Evolutionary conservation across 306 rosid species (phyloP), one percentile per base, ranked within the genome.

Genomic region (Corylus avellana): DNA sequence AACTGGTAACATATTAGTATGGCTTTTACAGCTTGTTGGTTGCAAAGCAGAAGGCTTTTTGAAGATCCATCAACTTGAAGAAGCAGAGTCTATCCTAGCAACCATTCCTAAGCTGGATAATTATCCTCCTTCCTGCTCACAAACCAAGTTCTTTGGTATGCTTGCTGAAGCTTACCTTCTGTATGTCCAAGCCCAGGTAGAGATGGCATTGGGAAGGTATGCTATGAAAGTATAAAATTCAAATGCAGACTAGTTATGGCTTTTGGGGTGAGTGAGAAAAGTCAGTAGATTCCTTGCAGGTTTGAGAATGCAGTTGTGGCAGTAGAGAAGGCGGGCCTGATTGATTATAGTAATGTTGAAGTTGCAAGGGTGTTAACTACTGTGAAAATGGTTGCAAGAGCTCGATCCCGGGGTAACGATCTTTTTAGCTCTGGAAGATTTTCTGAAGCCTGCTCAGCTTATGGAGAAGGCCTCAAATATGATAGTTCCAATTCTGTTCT

Each of bases 181-280:
- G 80, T 89, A 80, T 78, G 93, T 92, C 14, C 79, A 81, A 5
- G 92, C 98, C 18, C 92, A 90, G 86, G 88, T 92, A 67, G 96
- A 94, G 72, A 92, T 92, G 98, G 97, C 98, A 42, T n/a, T 89
- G 22, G 98, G 98, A 87, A 94, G 96, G 98, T 94, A 89, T 76
- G 78, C 54, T 57, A 51, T 13, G 59, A 7, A 39, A 39, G 53
- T 39, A 59, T 67, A 61, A 66, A 71, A 69, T 51, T 53, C 29
- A 39, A 61, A 70, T 27, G 49, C 35, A 70, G 71, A 59, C 51
- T 62, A 50, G 39, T 42, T 7, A 29, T 8, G 27, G 77, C 55
- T 67, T 78, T 56, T 74, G 78, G n/a, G 73, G 39, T 79, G 73
- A 84, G 82, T 76, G 67, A 83, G 80, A 77, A 83, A 71, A 75